Conservation (phyloP, 2,329 filamentous ascomycete species). For the Alternaria novae-zelandiae region DNA sequence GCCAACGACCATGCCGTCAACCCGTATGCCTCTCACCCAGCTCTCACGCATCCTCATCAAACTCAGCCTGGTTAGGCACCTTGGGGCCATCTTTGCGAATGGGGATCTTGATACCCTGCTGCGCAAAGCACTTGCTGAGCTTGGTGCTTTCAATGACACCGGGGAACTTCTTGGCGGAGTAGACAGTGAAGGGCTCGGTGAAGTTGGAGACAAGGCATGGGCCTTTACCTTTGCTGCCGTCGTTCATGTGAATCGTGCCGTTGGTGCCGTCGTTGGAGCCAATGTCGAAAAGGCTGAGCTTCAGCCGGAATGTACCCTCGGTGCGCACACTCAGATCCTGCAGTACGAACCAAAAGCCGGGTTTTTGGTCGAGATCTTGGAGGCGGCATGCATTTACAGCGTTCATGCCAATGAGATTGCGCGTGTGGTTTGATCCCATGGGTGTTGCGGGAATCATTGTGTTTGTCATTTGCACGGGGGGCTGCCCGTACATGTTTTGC, state of each 20-base stretch:
- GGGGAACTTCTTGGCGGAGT: slow-evolving; percentile 96
- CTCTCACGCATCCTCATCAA: slow-evolving; percentile 49
- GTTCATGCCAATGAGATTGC: slow-evolving; percentile 92
- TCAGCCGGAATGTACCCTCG: slow-evolving; percentile 83
- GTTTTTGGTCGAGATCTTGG: slow-evolving; percentile 77
- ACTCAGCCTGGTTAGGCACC: slow-evolving; percentile 54
- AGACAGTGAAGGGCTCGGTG: slow-evolving; percentile 90
- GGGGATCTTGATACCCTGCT: slow-evolving; percentile 95
- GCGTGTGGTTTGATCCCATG: slow-evolving; percentile 73
- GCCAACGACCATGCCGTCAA: not conserved
- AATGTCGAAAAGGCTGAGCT: slow-evolving; percentile 85
- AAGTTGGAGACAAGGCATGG: slow-evolving; percentile 86
- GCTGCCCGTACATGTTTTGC: not conserved
- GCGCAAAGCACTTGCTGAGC: slow-evolving; percentile 89
- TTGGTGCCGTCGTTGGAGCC: slow-evolving; percentile 59
- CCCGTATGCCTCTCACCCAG: not conserved
- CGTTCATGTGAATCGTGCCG: slow-evolving; percentile 58
- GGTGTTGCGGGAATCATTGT: slow-evolving; percentile 34
- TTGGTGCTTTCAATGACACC: slow-evolving; percentile 93
- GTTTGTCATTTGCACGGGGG: not conserved
- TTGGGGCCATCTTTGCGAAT: slow-evolving; percentile 83
- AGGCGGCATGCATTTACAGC: slow-evolving; percentile 87
- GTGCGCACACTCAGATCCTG: slow-evolving; percentile 95
- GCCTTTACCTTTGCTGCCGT: slow-evolving; percentile 71
- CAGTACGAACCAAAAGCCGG: slow-evolving; percentile 95